Evolutionary conservation across 257 asterid genomes (phyloP), one percentile per base, ranked within the genome.

Genomic region (Paraleonurus japonicus): DNA sequence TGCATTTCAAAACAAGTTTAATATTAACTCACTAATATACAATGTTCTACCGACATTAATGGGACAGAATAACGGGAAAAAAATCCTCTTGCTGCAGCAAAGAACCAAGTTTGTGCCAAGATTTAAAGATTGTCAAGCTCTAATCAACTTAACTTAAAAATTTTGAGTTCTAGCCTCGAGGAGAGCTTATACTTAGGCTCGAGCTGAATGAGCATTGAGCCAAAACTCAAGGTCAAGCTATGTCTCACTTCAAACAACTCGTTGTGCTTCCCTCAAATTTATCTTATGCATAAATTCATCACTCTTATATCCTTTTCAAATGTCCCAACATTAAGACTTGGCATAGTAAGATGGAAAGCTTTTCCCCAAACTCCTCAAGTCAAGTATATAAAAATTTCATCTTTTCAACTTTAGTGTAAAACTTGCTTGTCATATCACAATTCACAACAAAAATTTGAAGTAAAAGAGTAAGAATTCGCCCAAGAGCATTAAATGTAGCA

Each of bases 1-100:
- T 92, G 95, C 85, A 83, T 37, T 51, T 15, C 22, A 53, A 73
- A 70, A 76, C 30, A 64, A 48, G 9, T 12, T 37, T 26, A 27
- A 39, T 51, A 65, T 9, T 19, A 17, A 37, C 35, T 17, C 48
- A 50, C 48, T 10, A 16, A 26, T 19, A 53, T 16, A 39, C 27
- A 45, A 19, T 9, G 4, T 12, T 59, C 12, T 32, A 19, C 16
- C 3, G 16, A 47, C 23, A 45, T 47, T 55, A 72, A 48, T 32
- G 3, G 32, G 27, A 3, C 10, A 47, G 35, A 1, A 22, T 32
- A 62, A 47, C 24, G 41, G 62, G 58, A 16, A 2, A 15, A 65
- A 23, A 26, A 2, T 2, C 6, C 35, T 23, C 20, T 19, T 71
- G 3, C 5, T 28, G 50, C 53, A 45, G 51, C 76, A 12, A 47